phyloP scores from a whole-genome alignment of 2,329 filamentous ascomycete species.

The Pyrenophora seminiperda region DNA sequence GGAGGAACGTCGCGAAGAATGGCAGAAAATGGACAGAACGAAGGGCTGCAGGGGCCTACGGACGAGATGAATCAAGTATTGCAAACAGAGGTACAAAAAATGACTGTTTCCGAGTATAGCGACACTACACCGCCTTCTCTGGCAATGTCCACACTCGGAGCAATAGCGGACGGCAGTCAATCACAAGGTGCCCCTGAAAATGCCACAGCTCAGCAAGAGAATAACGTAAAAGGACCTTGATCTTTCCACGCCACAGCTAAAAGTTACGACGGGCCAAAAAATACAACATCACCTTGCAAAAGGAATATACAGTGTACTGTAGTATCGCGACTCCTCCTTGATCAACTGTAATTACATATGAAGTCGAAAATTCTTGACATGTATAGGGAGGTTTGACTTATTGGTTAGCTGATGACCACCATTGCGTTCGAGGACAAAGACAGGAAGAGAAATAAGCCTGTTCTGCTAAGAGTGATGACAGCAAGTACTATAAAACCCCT shows the following conservation, averaged over 20 bases:
- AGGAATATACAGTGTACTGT: background rate
- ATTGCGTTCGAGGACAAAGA: background rate
- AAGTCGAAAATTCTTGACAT: background rate
- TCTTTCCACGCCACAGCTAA: too few species aligned
- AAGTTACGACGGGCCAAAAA: too few species aligned
- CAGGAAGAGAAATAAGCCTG: conserved; percentile 21
- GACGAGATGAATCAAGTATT: background rate
- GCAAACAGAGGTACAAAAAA: background rate
- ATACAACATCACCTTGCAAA: background rate
- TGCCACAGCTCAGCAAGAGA: background rate
- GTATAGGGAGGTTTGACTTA: background rate
- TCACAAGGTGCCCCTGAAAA: too few species aligned
- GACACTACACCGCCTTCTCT: conserved; percentile 4
- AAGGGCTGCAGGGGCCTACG: background rate
- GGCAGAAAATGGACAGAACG: background rate
- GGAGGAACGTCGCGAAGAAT: background rate
- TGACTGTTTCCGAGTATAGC: background rate
- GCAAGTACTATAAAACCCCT: conserved; percentile 41
- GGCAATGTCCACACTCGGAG: conserved; percentile 4
- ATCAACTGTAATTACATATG: too few species aligned
- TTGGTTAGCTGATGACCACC: too few species aligned
- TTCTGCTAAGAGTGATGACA: conserved; percentile 41
- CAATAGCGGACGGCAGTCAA: background rate
- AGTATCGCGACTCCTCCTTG: background rate
- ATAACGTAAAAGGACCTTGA: background rate